phyloP scores from a whole-genome alignment of 1,284 basidiomycete species.

The Heliocybe sulcata region DNA sequence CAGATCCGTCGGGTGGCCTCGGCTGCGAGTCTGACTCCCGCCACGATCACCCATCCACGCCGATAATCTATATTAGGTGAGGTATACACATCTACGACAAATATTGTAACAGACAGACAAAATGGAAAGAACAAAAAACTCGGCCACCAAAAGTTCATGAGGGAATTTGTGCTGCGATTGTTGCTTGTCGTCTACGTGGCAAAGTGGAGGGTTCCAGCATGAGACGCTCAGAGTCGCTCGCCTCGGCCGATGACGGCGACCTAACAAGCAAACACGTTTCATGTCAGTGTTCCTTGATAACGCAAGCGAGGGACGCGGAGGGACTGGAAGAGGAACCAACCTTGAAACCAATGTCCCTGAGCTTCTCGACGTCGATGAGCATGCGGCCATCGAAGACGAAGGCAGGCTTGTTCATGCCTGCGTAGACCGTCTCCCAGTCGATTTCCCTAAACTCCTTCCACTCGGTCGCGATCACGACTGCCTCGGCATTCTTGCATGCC shows the following conservation, averaged over 20 bases:
- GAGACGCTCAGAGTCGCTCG: conserved; percentile 6
- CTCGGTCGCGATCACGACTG: conserved; percentile 89
- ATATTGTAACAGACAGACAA: too few species aligned
- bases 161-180: too few species aligned
- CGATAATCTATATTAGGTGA: too few species aligned
- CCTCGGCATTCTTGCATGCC: conserved; percentile 87
- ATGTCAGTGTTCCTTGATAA: neutral
- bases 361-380: conserved; percentile 73
- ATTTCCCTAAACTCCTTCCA: conserved; percentile 95
- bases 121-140: too few species aligned
- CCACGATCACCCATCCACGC: too few species aligned
- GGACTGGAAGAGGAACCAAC: conserved; percentile 34
- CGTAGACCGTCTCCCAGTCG: conserved; percentile 85
- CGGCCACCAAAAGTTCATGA: too few species aligned
- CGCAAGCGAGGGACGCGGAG: neutral
- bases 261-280: conserved; percentile 14
- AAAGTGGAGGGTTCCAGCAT: too few species aligned
- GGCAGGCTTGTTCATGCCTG: conserved; percentile 91
- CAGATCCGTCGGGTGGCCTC: too few species aligned
- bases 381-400: conserved; percentile 93
- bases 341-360: conserved; percentile 89
- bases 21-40: too few species aligned
- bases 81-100: too few species aligned
- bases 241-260: conserved; percentile 40
- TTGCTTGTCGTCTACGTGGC: too few species aligned